phyloP scores from a whole-genome alignment of 2,329 filamentous ascomycete species.

The Phaeoacremonium minimum region DNA sequence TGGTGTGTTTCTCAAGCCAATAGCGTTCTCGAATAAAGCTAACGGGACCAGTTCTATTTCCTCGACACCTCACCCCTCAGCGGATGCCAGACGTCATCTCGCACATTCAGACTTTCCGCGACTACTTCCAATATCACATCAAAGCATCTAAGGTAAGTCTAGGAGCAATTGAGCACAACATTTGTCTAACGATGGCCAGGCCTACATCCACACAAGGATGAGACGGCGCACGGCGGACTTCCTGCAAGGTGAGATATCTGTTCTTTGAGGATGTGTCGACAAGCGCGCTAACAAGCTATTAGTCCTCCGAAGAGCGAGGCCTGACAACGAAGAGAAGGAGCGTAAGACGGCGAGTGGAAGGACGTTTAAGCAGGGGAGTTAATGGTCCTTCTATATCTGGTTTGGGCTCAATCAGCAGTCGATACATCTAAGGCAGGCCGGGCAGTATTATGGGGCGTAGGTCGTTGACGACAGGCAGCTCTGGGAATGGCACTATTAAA shows the following conservation, averaged over 20 bases:
- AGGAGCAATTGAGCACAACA: too few species aligned
- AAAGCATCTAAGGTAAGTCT: constrained; percentile 81
- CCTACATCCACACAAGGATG: constrained; percentile 98
- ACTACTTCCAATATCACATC: constrained; percentile 99
- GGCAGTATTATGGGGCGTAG: too few species aligned
- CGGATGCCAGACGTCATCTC: constrained; percentile 93
- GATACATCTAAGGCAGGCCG: too few species aligned
- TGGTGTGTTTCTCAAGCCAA: constrained; percentile 51
- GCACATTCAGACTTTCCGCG: constrained; percentile 98
- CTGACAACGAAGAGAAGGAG: constrained; percentile 95
- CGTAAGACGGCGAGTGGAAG: constrained; percentile 96
- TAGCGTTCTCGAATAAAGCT: constrained; percentile 6
- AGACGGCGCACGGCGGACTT: constrained; percentile 96
- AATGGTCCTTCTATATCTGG: constrained; percentile 7
- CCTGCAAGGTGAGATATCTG: constrained; percentile 71
- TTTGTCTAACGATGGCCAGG: constrained; percentile 40
- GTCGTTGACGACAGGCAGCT: too few species aligned
- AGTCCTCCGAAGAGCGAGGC: constrained; percentile 94
- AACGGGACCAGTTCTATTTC: constrained; percentile 72
- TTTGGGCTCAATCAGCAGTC: too few species aligned
- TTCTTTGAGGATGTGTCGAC: background rate
- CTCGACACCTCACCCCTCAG: constrained; percentile 85
- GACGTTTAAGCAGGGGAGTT: constrained; percentile 65
- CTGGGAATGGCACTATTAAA: too few species aligned
- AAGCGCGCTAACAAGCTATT: constrained; percentile 16